Evolutionary conservation across 176 grass and related monocot genomes (phyloP).

Genomic region (Thinopyrum elongatum): DNA sequence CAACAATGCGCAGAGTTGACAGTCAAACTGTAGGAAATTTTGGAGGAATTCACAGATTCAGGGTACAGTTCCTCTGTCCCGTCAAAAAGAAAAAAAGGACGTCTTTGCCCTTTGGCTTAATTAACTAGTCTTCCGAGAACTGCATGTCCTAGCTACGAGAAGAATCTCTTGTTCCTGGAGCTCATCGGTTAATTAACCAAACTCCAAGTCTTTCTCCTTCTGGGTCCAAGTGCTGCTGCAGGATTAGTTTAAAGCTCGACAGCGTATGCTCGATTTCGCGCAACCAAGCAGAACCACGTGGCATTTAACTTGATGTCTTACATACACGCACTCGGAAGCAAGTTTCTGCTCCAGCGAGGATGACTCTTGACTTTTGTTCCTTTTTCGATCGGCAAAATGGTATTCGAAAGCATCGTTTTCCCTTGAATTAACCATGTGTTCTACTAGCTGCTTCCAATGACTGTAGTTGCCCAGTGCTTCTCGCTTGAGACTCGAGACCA

Average conservation of each 20-base stretch:
- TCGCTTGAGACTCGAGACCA: too few species aligned
- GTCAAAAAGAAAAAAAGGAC: conserved; percentile 6
- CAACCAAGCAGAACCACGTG: conserved; percentile 32
- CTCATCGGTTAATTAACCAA: conserved; percentile 33
- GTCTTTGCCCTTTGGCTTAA: conserved; percentile 12
- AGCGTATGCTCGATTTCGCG: conserved; percentile 21
- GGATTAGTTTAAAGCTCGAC: conserved; percentile 29
- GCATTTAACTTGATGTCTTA: neutral
- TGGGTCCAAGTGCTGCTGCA: conserved; percentile 2
- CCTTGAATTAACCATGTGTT: too few species aligned
- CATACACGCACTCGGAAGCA: conserved; percentile 14
- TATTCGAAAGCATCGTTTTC: too few species aligned
- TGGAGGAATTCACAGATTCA: neutral
- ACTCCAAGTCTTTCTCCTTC: conserved; percentile 24
- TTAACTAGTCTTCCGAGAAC: conserved; percentile 47
- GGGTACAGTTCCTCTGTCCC: conserved; percentile 34
- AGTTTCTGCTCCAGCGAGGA: neutral
- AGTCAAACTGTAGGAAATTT: conserved; percentile 52
- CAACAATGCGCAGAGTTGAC: neutral
- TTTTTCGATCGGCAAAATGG: neutral
- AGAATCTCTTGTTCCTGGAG: conserved; percentile 67
- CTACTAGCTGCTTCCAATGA: too few species aligned
- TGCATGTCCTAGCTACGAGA: conserved; percentile 37
- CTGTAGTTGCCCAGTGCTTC: too few species aligned
- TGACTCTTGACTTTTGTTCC: too few species aligned